Conservation (phyloP, 2,329 filamentous ascomycete genomes). For the Coniochaeta sp. region DNA sequence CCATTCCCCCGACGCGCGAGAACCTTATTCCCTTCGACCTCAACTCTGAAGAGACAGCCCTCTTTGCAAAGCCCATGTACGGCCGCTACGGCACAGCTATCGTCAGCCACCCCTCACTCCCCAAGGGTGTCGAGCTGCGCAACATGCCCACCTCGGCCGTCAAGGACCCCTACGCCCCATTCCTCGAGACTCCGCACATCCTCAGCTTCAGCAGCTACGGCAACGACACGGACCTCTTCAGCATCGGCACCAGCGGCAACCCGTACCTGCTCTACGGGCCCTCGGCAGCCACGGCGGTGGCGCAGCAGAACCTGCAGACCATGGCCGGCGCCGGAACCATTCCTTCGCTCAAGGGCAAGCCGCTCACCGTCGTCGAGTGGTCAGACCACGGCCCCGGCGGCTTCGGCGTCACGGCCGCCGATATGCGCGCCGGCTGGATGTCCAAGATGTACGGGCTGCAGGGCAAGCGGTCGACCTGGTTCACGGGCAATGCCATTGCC, state of each 20-base stretch:
- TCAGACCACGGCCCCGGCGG: slow-evolving; percentile 8
- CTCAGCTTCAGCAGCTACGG: slow-evolving; percentile 7
- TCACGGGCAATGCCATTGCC: slow-evolving; percentile 14
- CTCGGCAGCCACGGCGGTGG: background rate
- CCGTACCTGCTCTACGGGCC: slow-evolving; percentile 3
- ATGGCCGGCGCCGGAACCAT: slow-evolving; percentile 12
- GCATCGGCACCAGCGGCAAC: slow-evolving; percentile 3
- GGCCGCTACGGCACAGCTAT: slow-evolving; percentile 23
- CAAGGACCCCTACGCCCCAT: slow-evolving; percentile 2
- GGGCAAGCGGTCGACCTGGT: slow-evolving; percentile 13
- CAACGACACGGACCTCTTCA: slow-evolving; percentile 5
- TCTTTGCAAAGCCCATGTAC: slow-evolving; percentile 24
- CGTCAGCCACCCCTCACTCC: slow-evolving; percentile 21
- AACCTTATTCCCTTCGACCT: slow-evolving; percentile 24
- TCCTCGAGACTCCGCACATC: slow-evolving; percentile 3
- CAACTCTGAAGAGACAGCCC: slow-evolving; percentile 17
- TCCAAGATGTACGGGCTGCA: slow-evolving; percentile 12
- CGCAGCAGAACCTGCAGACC: slow-evolving; percentile 7
- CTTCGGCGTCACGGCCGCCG: slow-evolving; percentile 9
- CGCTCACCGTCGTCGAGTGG: slow-evolving; percentile 5
- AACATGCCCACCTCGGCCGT: slow-evolving; percentile 19
- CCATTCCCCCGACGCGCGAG: slow-evolving; percentile 23
- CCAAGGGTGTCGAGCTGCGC: slow-evolving; percentile 15
- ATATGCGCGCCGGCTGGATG: slow-evolving; percentile 12
- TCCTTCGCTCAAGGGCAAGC: background rate